A percentile compares a stretch with the other conserved stretches of the same genome.
Conservation (phyloP, 495 filamentous ascomycete genomes). For the Xylaria longipes region DNA sequence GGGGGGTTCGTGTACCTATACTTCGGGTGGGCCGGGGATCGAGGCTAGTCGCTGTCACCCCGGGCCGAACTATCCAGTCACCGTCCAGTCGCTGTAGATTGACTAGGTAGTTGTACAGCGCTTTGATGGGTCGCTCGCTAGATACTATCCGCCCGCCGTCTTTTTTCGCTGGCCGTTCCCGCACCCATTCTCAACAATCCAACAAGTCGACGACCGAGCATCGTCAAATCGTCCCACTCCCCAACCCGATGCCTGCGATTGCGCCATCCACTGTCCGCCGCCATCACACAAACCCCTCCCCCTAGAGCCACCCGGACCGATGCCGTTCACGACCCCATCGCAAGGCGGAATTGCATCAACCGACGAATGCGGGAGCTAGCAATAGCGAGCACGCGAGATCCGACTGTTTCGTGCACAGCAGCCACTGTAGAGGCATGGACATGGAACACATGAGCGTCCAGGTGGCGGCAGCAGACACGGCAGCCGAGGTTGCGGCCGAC, state of each 20-base stretch:
- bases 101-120: background rate
- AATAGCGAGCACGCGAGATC: conserved; percentile 22
- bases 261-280: conserved; percentile 8
- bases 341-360: conserved; percentile 26
- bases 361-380: conserved; percentile 24
- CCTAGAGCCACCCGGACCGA: conserved; percentile 22
- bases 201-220: conserved; percentile 12
- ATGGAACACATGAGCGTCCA: conserved; percentile 46
- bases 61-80: background rate
- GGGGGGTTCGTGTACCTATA: background rate
- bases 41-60: conserved; percentile 3
- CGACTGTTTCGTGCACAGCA: conserved; percentile 1
- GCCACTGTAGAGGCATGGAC: conserved; percentile 37
- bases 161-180: conserved; percentile 4
- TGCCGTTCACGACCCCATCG: conserved; percentile 27
- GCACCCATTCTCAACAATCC: background rate
- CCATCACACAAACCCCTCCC: background rate
- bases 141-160: conserved; percentile 2
- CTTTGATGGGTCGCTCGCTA: conserved; percentile 3
- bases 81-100: conserved; percentile 9
- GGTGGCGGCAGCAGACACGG: conserved; percentile 42
- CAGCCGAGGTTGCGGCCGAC: conserved; percentile 43
- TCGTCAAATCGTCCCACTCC: conserved; percentile 12
- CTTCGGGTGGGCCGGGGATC: background rate
- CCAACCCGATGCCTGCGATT: conserved; percentile 21